A percentile compares a stretch with the other conserved stretches of the same genome.
Evolutionary conservation across 129 eudicot species (phyloP).

Genomic region (Saussurea involucrata): DNA sequence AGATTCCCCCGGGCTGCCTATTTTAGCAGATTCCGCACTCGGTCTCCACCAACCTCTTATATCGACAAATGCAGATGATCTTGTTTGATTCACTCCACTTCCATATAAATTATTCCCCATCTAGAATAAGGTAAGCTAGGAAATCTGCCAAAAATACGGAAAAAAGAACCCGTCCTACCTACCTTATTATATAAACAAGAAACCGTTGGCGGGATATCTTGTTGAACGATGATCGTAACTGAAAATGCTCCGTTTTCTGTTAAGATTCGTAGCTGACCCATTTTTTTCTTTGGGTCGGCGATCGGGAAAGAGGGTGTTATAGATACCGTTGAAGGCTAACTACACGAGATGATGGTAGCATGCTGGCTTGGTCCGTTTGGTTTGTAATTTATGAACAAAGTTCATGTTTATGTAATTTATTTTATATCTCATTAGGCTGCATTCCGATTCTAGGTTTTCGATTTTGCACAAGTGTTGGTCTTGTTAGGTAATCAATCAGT

Average conservation of each 20-base stretch:
- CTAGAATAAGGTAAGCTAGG: conserved; percentile 18
- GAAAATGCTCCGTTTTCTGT: background rate
- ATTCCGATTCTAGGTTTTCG: background rate
- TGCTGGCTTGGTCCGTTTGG: background rate
- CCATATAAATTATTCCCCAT: conserved; percentile 45
- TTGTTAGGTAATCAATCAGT: background rate
- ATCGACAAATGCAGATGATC: conserved; percentile 43
- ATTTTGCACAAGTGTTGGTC: background rate
- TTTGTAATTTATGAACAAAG: background rate
- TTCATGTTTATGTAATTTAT: background rate
- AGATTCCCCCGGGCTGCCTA: conserved; percentile 49
- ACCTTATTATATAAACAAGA: conserved; percentile 9
- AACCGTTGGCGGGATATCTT: background rate
- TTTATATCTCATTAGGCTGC: background rate
- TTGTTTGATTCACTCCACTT: conserved; percentile 21
- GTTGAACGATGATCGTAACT: background rate
- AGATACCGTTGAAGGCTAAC: background rate
- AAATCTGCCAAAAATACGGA: background rate
- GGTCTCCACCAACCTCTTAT: conserved; percentile 70
- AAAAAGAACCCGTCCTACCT: background rate
- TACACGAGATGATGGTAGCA: background rate
- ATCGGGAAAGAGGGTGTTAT: background rate
- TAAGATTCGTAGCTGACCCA: conserved; percentile 19
- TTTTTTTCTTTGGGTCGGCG: conserved; percentile 11
- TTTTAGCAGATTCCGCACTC: conserved; percentile 37